Conservation (phyloP, 2,329 filamentous ascomycete genomes). For the Balansia obtecta region DNA sequence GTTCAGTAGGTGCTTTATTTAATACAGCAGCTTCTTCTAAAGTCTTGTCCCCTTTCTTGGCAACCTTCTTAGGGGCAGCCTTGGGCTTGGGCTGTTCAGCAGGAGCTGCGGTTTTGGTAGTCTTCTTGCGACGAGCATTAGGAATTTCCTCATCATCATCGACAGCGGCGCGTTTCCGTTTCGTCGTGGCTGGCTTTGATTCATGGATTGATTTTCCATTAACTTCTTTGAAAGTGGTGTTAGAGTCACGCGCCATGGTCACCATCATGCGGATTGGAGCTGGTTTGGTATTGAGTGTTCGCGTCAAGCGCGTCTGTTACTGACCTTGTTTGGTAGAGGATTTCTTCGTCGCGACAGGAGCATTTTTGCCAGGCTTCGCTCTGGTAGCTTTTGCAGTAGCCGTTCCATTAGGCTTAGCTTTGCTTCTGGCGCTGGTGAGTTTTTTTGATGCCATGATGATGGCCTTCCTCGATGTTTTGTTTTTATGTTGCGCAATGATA, state of each 20-base stretch:
- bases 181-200: constrained; percentile 1
- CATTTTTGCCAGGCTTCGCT: constrained; percentile 2
- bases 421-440: constrained; percentile 1
- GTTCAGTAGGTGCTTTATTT: constrained; percentile 36
- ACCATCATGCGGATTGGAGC: not conserved
- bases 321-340: constrained; percentile 5
- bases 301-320: constrained; percentile 1
- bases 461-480: not conserved
- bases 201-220: constrained; percentile 1
- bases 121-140: constrained; percentile 4
- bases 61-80: constrained; percentile 2
- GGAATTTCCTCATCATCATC: constrained; percentile 4
- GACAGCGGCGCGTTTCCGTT: constrained; percentile 6
- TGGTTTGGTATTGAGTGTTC: not conserved
- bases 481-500: not conserved
- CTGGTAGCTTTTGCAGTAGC: not conserved
- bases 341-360: constrained; percentile 1
- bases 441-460: constrained; percentile 7
- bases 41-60: constrained; percentile 9
- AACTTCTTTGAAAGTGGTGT: not conserved
- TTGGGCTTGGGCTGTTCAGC: constrained; percentile 3
- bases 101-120: constrained; percentile 2
- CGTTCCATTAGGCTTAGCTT: not conserved
- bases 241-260: not conserved
- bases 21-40: constrained; percentile 20